These are phyloP conservation scores for Phytophthora sansomeana DNA, from an alignment of 352 stramenopile species.

Conservation along the genomic window DNA sequence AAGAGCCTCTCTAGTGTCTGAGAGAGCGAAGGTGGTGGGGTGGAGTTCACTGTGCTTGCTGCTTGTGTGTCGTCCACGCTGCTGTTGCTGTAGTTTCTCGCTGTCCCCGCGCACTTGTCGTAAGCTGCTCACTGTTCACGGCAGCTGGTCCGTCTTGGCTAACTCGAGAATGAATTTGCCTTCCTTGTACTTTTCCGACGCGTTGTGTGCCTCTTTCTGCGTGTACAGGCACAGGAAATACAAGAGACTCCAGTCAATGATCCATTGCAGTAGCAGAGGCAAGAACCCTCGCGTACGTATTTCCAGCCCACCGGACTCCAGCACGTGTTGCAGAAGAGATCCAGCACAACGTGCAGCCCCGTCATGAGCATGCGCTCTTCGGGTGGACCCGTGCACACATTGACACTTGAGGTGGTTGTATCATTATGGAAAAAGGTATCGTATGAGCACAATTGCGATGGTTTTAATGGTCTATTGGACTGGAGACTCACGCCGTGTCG, in stretches of 20 bases:
- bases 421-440: neutral
- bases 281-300: slow-evolving; percentile 66
- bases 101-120: slow-evolving; percentile 8
- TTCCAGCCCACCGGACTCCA: slow-evolving; percentile 94
- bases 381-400: slow-evolving; percentile 87
- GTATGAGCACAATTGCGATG: neutral
- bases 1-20: slow-evolving; percentile 1
- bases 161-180: slow-evolving; percentile 98
- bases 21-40: slow-evolving; percentile 9
- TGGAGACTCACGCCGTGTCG: slow-evolving; percentile 72
- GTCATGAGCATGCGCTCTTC: slow-evolving; percentile 95
- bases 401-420: slow-evolving; percentile 56
- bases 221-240: slow-evolving; percentile 15
- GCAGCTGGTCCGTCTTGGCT: slow-evolving; percentile 81
- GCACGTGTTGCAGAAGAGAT: slow-evolving; percentile 95
- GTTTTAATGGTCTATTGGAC: neutral
- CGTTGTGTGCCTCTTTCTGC: slow-evolving; percentile 92
- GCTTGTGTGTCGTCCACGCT: slow-evolving; percentile 43
- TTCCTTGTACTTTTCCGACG: slow-evolving; percentile 96
- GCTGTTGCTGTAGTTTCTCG: slow-evolving; percentile 36
- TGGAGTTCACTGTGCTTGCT: slow-evolving; percentile 34
- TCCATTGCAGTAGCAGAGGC: slow-evolving; percentile 9
- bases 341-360: slow-evolving; percentile 93
- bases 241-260: neutral
- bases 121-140: slow-evolving; percentile 35